Base-by-base conservation (phyloP, 164 flowering plant genomes). In the Berberis thunbergii region DNA sequence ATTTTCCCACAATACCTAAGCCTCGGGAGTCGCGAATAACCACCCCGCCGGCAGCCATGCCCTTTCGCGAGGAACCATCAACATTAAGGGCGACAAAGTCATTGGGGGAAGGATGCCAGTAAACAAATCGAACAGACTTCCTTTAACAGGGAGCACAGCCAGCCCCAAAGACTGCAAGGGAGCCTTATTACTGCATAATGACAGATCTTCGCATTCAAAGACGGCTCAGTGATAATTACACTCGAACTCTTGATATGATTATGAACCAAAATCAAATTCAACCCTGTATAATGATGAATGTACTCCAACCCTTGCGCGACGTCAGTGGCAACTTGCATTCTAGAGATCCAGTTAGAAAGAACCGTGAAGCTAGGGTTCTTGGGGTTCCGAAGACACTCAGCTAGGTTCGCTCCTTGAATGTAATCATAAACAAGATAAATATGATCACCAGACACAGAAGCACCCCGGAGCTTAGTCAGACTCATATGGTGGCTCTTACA, bases 281-380 rank as follows among this genome's bases (percentile, higher is more conserved):
- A 57, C 1, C 92, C 89, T 1, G 82, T 74, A 62, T 69, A 74
- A 65, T 84, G 78, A 79, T 94, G 99, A 41, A 86, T 80, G 77
- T 94, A 91, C 56, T 91, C 96, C 44, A 94, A 75, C 3, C 89
- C 99, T 50, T 85, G 84, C 3, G 99, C 93, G 12, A 89, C 49
- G 57, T 89, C 97, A 1, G 85, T 60, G 2, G 97, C 97, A 69
- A 94, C 64, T 67, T 84, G 88, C 80, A 89, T 84, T 43, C 97
- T 76, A 4, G 88, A 86, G 42, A 80, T 68, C 96, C 96, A 91
- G 2, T 74, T 78, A 2, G 82, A 73, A 1, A 94, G 82, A 1
- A 87, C 85, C 1, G 99, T 87, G 67, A 69, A 94, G 40, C 64
- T 64, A 4, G 89, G 88, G 71, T 84, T 89, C 12, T 65, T 73